Conservation (phyloP, 2,329 filamentous ascomycete genomes). For the Lithohypha guttulata region DNA sequence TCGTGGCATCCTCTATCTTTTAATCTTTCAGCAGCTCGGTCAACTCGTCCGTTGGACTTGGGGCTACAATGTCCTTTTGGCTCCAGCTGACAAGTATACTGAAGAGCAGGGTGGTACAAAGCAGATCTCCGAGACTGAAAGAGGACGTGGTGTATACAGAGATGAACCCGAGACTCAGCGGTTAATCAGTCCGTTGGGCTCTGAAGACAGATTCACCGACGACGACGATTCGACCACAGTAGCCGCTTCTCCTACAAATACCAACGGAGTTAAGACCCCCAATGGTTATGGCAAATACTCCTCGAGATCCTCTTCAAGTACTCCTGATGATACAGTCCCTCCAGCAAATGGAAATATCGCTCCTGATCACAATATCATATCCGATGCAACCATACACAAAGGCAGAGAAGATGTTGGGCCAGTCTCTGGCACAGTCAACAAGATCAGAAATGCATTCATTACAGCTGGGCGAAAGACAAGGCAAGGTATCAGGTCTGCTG, state of each 20-base stretch:
- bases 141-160: conserved; percentile 31
- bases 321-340: conserved; percentile 28
- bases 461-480: conserved; percentile 15
- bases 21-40: conserved; percentile 96
- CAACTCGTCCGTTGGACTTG: conserved; percentile 95
- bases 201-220: conserved; percentile 14
- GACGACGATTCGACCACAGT: conserved; percentile 18
- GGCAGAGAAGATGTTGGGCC: conserved; percentile 24
- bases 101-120: conserved; percentile 32
- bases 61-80: conserved; percentile 92
- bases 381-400: conserved; percentile 27
- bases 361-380: conserved; percentile 45
- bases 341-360: conserved; percentile 40
- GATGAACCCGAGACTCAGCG: conserved; percentile 27
- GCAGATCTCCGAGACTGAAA: conserved; percentile 27
- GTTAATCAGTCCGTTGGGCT: conserved; percentile 16
- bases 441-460: conserved; percentile 22
- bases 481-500: conserved; percentile 18
- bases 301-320: conserved; percentile 6
- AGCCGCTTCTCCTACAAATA: conserved; percentile 18
- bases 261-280: conserved; percentile 20
- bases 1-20: conserved; percentile 83
- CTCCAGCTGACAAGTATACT: conserved; percentile 55
- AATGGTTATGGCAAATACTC: conserved; percentile 14
- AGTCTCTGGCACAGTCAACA: conserved; percentile 22